Conservation (phyloP, 2,329 filamentous ascomycete species). For the Penicillium freii region DNA sequence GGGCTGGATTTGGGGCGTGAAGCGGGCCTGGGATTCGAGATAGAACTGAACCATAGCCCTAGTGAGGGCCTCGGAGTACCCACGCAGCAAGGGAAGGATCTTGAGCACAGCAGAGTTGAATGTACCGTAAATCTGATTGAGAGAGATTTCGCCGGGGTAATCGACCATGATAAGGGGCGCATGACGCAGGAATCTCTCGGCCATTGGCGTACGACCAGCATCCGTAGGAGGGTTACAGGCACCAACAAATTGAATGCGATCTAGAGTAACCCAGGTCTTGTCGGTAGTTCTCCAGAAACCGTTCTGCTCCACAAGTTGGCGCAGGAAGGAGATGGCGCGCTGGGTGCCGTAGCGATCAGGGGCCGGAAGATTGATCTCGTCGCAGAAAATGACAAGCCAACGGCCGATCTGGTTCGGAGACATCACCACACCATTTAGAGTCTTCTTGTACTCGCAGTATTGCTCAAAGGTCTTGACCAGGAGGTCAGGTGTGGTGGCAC, state of each 20-base stretch:
- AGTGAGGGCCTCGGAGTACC: conserved; percentile 89
- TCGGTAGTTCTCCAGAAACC: conserved; percentile 98
- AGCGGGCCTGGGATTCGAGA: conserved; percentile 86
- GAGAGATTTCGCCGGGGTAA: conserved; percentile 91
- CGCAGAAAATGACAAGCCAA: conserved; percentile 98
- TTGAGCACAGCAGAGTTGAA: conserved; percentile 97
- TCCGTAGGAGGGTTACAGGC: conserved; percentile 98
- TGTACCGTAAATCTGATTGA: conserved; percentile 96
- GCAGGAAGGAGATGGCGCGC: conserved; percentile 92
- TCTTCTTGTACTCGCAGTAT: conserved; percentile 99
- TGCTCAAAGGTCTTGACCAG: conserved; percentile 99
- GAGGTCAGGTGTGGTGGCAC: conserved; percentile 94
- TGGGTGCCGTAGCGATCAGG: conserved; percentile 98
- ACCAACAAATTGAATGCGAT: conserved; percentile 97
- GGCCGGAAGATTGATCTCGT: conserved; percentile 98
- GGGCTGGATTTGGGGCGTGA: conserved; percentile 94
- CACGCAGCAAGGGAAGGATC: conserved; percentile 90
- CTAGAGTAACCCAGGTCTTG: conserved; percentile 95
- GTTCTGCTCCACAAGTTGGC: conserved; percentile 97
- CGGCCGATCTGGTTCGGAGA: conserved; percentile 94
- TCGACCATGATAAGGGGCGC: conserved; percentile 99
- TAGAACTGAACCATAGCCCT: conserved; percentile 98
- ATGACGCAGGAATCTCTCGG: conserved; percentile 88
- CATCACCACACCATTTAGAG: conserved; percentile 89
- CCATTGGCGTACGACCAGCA: conserved; percentile 91